Base-by-base conservation (phyloP, 192 early-diverging fungal species). In the Backusella tarrabulga region DNA sequence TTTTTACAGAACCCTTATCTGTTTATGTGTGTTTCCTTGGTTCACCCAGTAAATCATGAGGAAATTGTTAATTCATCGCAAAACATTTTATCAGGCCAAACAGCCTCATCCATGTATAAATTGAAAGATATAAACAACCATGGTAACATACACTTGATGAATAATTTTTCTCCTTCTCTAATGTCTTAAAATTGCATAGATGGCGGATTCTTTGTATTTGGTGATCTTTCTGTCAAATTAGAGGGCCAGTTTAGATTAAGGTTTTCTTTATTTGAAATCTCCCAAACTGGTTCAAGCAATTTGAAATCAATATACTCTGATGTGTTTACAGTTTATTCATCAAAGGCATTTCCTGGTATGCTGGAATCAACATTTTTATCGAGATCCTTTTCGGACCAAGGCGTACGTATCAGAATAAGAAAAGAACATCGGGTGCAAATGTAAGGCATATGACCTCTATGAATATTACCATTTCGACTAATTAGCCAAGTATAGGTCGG, bases 151-250 rank as follows among this genome's bases (percentile, higher is more conserved):
- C 42, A 42, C 11, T n/a, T 34, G 38, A 40, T 40, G 38, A 1
- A 40, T 11, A 6, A 15, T 60, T 5, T 29, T 40, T 17, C 52
- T 29, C n/a, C 8, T 69, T 35, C 3, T 32, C 54, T 72, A 38
- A 12, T 75, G 14, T 40, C 34, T 15, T 19, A n/a, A 19, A 41
- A 19, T 8, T 12, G 34, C 7, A n/a, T 78, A 79, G 94, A 95
- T 72, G 95, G 96, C 41, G 96, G 92, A 1, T 98, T 95, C 75
- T 98, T 97, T 88, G 93, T 98, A 21, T 97, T 98, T 85, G 94
- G 95, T 19, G 97, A 98, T 80, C 86, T 98, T 36, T 96, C 94
- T 42, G 94, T 95, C 66, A 83, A 94, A 35, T 91, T 93, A 63
- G 95, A 96, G 72, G 97, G 97, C 15, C 85, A 83, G 6, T 95